Base-by-base conservation (phyloP, 179 eudicot genomes). In the Beta corolliflora region DNA sequence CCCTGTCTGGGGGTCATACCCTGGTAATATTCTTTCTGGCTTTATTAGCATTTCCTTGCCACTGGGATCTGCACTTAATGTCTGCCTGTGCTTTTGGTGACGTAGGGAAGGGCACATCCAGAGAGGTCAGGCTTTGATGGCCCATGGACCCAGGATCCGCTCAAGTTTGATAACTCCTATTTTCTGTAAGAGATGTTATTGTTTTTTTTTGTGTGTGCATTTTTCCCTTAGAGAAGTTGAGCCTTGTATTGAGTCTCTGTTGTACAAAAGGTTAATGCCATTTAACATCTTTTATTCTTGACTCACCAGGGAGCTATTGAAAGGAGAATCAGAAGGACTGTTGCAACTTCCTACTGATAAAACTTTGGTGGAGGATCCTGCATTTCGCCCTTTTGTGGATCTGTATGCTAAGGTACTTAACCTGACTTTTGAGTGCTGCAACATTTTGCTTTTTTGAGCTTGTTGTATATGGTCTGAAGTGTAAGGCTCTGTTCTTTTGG, bases 51-150 rank as follows among this genome's bases (percentile, higher is more conserved):
- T 65, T 58, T 77, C 31, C 73, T 54, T 31, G 44, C 71, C 36
- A 73, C 41, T 81, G 45, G 4, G 66, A 36, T 69, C 53, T 69
- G 83, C 31, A 55, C 76, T 77, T 63, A 46, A 73, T 36, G 54
- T 75, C 45, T 67, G 78, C 25, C 59, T 41, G 66, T 70, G 41
- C 44, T 71, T 69, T 80, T 79, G 77, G 67, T 58, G 59, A 75
- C 85, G n/a, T 75, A 94, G 98, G 99, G 99, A 84, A 94, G 94
- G 89, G 97, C 96, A 75, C 99, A 94, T 87, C 91, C 94, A 65
- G 98, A 96, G 77, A 96, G 98, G 82, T 96, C 98, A 77, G 98
- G 99, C 78, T 96, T 96, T 85, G 98, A 93, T 77, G 99, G 99
- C 29, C 90, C 99, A 46, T 96, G 99, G 99, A 96, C 99, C 19